A percentile compares a stretch with the other conserved stretches of the same genome.
Evolutionary conservation across 768 basidiomycete genomes (phyloP).

Genomic region (Chalciporus pseudorubinellus): DNA sequence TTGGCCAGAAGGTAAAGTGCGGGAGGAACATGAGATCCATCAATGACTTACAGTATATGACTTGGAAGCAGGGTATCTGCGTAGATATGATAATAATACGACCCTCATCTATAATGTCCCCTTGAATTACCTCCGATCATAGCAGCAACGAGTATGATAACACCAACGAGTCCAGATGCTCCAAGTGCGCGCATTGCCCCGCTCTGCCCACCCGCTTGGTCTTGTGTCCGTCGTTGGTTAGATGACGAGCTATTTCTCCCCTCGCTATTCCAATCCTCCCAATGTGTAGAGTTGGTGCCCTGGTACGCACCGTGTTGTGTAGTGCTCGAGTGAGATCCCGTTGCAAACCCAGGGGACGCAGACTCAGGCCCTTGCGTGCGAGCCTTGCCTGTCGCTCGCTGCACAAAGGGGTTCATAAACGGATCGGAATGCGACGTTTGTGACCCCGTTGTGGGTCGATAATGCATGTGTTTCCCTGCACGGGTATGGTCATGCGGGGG

Average conservation of each 20-base stretch:
- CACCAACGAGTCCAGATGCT: conserved; percentile 26
- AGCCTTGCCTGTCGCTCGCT: conserved; percentile 25
- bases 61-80: not conserved
- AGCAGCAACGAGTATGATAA: conserved; percentile 27
- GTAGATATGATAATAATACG: not conserved
- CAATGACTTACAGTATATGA: too few relatives aligned
- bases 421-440: conserved; percentile 17
- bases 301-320: conserved; percentile 4
- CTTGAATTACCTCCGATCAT: conserved; percentile 12
- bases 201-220: conserved; percentile 26
- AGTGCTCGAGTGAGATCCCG: not conserved
- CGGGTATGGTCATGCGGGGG: conserved; percentile 9
- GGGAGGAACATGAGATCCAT: too few relatives aligned
- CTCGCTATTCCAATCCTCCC: conserved; percentile 8
- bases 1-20: too few relatives aligned
- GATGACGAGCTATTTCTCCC: conserved; percentile 1
- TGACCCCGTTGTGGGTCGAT: conserved; percentile 3
- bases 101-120: conserved; percentile 10
- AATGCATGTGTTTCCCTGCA: not conserved
- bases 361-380: not conserved
- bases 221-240: conserved; percentile 14
- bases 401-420: conserved; percentile 25
- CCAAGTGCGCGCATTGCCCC: conserved; percentile 24
- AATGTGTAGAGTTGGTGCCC: not conserved
- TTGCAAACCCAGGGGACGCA: conserved; percentile 1